Evolutionary conservation across 108 stramenopile species (phyloP), one percentile per base, ranked within the genome.

Genomic region (Cyclotella sp.): DNA sequence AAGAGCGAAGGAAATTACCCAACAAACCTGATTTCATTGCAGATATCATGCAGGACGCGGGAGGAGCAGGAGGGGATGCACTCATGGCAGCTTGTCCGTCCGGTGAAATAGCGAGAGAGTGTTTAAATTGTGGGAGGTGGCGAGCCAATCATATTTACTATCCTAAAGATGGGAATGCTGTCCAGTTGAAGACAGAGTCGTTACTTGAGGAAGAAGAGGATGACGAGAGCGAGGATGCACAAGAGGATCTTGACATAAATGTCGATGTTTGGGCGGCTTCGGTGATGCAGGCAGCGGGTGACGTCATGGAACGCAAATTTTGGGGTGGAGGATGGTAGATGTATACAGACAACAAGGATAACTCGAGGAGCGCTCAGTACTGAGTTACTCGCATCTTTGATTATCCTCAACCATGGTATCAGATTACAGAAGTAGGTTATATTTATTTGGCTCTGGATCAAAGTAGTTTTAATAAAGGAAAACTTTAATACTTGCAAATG

Each of bases 51-150:
- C 39, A n/a, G 52, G 16, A 13, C 15, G n/a, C 19, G 46, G 39
- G 34, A 57, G 51, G 42, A n/a, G 51, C 19, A 22, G 64, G 24
- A 26, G 27, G 24, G n/a, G 29, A 26, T 19, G 22, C 12, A 11
- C 21, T 63, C 18, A 73, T 74, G 72, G 82, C 77, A 14, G 82
- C 77, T 18, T 83, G 82, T 27, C 63, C 72, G 5, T 26, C 60
- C 16, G 45, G 45, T 8, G 43, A 53, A 24, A 71, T 72, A 22
- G 82, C 82, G 13, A 73, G 53, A 46, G 77, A 66, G 42, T 76
- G 74, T 70, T 61, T 78, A 57, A 67, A 83, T 18, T 73, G 77
- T 40, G 82, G 82, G 29, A 59, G 80, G 40, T 83, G 82, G 82
- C 68, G 60, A 39, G 53, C 77, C 7, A 78, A 76, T 78, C 29